Conservation (phyloP, 2,329 filamentous ascomycete genomes). For the Exophiala aquamarina region DNA sequence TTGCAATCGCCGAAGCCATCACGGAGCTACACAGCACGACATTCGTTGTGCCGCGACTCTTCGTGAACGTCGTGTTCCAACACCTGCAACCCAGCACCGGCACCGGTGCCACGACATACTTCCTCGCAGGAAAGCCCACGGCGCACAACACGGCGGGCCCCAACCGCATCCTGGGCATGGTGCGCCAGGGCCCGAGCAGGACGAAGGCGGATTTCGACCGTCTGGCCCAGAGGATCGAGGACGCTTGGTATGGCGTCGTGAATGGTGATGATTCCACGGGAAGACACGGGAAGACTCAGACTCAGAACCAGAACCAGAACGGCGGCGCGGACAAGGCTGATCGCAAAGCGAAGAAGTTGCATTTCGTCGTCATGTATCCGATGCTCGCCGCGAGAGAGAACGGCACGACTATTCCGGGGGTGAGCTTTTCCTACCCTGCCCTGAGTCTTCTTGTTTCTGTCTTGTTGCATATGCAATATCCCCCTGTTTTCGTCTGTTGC, state of each 20-base stretch:
- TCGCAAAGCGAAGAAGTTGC: constrained; percentile 17
- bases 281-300: constrained; percentile 5
- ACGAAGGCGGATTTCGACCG: constrained; percentile 24
- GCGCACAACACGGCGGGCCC: constrained; percentile 13
- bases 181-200: constrained; percentile 15
- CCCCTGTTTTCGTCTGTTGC: not conserved
- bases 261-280: constrained; percentile 5
- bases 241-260: constrained; percentile 23
- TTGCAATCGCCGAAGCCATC: constrained; percentile 22
- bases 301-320: not conserved
- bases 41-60: constrained; percentile 25
- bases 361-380: constrained; percentile 20
- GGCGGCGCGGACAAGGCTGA: too few species aligned
- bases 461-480: not conserved
- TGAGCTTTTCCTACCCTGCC: constrained; percentile 9
- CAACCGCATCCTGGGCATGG: constrained; percentile 12
- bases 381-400: constrained; percentile 24
- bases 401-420: constrained; percentile 24
- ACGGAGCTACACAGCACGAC: constrained; percentile 23
- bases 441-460: not conserved
- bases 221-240: constrained; percentile 22
- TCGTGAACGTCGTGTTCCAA: constrained; percentile 26
- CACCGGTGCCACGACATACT: constrained; percentile 5
- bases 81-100: not conserved
- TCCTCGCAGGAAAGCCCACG: constrained; percentile 19